Conservation (phyloP, 768 basidiomycete genomes). For the Tephrocybe rancida region DNA sequence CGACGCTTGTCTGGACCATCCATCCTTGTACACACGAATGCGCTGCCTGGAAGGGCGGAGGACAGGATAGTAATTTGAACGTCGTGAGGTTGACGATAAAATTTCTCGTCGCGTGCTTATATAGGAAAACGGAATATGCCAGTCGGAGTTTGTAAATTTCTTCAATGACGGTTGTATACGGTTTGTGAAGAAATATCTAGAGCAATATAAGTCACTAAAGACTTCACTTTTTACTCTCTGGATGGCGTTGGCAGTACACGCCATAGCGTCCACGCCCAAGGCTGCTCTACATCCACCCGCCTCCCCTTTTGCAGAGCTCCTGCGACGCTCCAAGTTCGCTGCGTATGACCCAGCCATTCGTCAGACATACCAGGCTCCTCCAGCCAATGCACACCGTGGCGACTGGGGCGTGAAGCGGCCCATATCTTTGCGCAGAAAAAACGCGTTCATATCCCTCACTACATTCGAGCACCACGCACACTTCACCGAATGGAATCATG, state of each 20-base stretch:
- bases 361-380: constrained; percentile 75
- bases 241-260: constrained; percentile 28
- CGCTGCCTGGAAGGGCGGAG: constrained; percentile 43
- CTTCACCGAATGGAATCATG: constrained; percentile 78
- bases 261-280: background rate
- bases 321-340: constrained; percentile 83
- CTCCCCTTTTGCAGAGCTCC: constrained; percentile 74
- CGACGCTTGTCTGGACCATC: constrained; percentile 92
- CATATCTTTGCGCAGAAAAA: constrained; percentile 63
- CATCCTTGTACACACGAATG: constrained; percentile 47
- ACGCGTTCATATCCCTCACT: constrained; percentile 65
- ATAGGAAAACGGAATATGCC: constrained; percentile 28
- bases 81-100: constrained; percentile 49
- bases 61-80: constrained; percentile 84
- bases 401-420: constrained; percentile 89
- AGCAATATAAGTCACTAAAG: no score
- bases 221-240: background rate
- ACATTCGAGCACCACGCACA: constrained; percentile 73
- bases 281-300: constrained; percentile 36
- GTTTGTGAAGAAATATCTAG: background rate
- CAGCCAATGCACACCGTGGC: constrained; percentile 72
- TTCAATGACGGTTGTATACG: constrained; percentile 1
- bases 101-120: constrained; percentile 20
- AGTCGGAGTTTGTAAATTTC: constrained; percentile 24
- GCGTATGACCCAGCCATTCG: constrained; percentile 74